Evolutionary conservation across 345 rosid species (phyloP).

Genomic region (Reutealis trisperma): DNA sequence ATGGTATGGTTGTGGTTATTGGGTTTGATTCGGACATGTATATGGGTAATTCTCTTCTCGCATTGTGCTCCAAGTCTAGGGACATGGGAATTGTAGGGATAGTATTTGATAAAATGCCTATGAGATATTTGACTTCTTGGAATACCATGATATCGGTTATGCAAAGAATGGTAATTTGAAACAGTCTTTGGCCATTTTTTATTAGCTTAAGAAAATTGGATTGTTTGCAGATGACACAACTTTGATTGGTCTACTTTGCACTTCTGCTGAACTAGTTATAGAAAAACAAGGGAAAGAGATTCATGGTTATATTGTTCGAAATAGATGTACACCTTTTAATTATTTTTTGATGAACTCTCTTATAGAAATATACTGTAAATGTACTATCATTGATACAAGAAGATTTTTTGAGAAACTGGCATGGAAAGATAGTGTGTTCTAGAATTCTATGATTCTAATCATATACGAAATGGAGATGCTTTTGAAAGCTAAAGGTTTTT

Average conservation of each 20-base stretch:
- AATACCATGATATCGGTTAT: conserved; percentile 26
- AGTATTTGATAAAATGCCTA: conserved; percentile 36
- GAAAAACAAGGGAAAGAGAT: conserved; percentile 23
- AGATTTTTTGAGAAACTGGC: conserved; percentile 25
- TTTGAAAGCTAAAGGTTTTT: conserved; percentile 33
- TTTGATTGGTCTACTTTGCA: conserved; percentile 22
- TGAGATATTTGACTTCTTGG: conserved; percentile 33
- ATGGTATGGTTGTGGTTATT: conserved; percentile 16
- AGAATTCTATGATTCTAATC: conserved; percentile 36
- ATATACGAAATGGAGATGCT: conserved; percentile 22
- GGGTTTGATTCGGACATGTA: conserved; percentile 23
- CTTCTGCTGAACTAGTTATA: conserved; percentile 16
- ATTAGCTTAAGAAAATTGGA: too few species aligned
- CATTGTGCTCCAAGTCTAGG: conserved; percentile 23
- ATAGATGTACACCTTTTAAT: not conserved
- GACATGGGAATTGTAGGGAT: conserved; percentile 2
- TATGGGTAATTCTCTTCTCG: conserved; percentile 25
- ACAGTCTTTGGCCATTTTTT: conserved; percentile 13
- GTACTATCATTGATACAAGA: conserved; percentile 17
- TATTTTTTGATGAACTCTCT: conserved; percentile 30
- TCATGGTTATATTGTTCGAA: conserved; percentile 24
- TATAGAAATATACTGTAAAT: conserved; percentile 26
- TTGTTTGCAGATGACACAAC: conserved; percentile 21
- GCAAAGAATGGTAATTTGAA: conserved; percentile 17
- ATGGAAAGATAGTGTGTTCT: conserved; percentile 20